Evolutionary conservation across 768 basidiomycete genomes (phyloP).

Genomic region (Mycena galericulata): DNA sequence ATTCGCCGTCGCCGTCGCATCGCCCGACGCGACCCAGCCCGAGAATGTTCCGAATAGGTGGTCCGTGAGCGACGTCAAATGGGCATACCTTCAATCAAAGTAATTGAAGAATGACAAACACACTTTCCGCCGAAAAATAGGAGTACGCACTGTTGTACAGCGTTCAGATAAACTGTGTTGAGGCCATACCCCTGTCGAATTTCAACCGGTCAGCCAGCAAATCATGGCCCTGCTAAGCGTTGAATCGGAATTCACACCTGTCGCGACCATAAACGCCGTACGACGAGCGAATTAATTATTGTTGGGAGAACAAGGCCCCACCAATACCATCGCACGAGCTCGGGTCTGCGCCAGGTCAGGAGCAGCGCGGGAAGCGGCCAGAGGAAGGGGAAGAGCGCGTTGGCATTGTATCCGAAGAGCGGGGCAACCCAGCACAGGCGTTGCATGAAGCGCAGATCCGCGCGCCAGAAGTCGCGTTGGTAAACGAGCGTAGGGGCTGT

Average conservation of each 20-base stretch:
- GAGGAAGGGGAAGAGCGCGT: slow-evolving; percentile 9
- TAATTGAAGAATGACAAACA: not conserved
- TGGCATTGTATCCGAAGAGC: slow-evolving; percentile 9
- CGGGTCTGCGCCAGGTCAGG: slow-evolving; percentile 2
- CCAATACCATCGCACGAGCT: slow-evolving; percentile 13
- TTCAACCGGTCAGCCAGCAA: slow-evolving; percentile 8
- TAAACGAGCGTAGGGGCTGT: slow-evolving; percentile 7
- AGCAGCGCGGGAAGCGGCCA: slow-evolving; percentile 13
- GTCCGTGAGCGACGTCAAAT: slow-evolving; percentile 16
- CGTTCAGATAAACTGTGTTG: slow-evolving; percentile 11
- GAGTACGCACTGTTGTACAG: slow-evolving; percentile 11
- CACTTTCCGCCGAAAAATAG: not conserved
- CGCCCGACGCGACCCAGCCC: slow-evolving; percentile 14
- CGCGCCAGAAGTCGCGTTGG: slow-evolving; percentile 11
- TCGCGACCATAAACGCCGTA: slow-evolving; percentile 14
- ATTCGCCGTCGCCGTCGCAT: slow-evolving; percentile 4
- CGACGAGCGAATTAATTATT: slow-evolving; percentile 6
- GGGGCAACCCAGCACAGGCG: slow-evolving; percentile 1
- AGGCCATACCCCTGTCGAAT: slow-evolving; percentile 5
- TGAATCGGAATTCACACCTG: slow-evolving; percentile 4
- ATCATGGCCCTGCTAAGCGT: not conserved
- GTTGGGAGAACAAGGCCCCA: slow-evolving; percentile 13
- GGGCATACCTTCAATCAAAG: slow-evolving; percentile 13
- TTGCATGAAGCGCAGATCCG: slow-evolving; percentile 13
- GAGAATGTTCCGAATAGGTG: slow-evolving; percentile 18